phyloP scores from a whole-genome alignment of 2,329 filamentous ascomycete species.

The Myriangium duriaei region DNA sequence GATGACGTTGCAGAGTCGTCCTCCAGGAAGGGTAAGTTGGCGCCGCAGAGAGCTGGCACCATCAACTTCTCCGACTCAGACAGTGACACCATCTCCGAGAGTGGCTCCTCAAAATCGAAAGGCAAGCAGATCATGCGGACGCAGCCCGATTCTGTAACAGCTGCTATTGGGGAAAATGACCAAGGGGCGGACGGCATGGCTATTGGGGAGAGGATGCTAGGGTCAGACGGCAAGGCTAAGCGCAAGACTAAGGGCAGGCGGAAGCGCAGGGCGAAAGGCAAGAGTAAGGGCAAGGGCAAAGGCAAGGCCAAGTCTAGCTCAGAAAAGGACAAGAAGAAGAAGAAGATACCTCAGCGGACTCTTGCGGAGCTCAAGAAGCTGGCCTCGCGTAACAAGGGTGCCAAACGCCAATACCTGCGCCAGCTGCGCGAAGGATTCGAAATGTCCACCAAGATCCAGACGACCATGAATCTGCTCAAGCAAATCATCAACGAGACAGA shows the following conservation, averaged over 20 bases:
- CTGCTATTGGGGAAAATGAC: neutral
- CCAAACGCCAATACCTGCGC: conserved; percentile 56
- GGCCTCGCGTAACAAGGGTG: conserved; percentile 48
- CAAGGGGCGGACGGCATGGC: neutral
- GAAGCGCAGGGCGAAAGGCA: conserved; percentile 28
- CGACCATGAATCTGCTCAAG: conserved; percentile 52
- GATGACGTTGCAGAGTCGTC: neutral
- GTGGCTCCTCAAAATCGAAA: too few species aligned
- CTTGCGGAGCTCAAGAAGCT: conserved; percentile 56
- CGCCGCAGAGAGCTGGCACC: neutral
- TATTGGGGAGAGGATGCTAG: too few species aligned
- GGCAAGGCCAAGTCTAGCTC: conserved; percentile 23
- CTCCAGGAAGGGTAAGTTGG: neutral
- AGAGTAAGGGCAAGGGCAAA: conserved; percentile 30
- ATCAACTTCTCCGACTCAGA: conserved; percentile 3
- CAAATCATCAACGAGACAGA: conserved; percentile 32
- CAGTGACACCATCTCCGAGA: neutral
- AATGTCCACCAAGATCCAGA: conserved; percentile 62
- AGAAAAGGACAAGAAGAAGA: conserved; percentile 23
- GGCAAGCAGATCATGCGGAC: neutral
- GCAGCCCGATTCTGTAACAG: conserved; percentile 1
- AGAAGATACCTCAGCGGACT: conserved; percentile 29
- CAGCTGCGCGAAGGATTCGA: conserved; percentile 57
- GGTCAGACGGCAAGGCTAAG: too few species aligned
- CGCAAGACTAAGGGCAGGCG: conserved; percentile 14